A percentile compares a stretch with the other conserved stretches of the same genome.
Evolutionary conservation across 2,329 filamentous ascomycete genomes (phyloP).

Genomic region (Exophiala mesophila): DNA sequence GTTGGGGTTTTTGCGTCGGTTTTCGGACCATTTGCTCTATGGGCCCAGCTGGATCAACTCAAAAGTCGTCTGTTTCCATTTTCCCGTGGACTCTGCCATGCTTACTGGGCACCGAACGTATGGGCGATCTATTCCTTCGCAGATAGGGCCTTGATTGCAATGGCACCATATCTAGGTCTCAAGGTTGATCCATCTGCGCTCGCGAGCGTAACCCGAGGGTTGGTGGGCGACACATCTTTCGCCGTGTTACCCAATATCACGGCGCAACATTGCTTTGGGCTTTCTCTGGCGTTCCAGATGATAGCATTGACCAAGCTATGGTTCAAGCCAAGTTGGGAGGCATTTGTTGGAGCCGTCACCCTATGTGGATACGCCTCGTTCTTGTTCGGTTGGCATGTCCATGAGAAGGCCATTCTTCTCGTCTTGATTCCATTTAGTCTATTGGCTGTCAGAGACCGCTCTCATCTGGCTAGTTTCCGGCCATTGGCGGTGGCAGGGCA

Average conservation of each 20-base stretch:
- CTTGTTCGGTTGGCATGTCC: conserved; percentile 96
- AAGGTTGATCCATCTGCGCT: conserved; percentile 68
- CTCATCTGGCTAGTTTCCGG: conserved; percentile 85
- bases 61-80: conserved; percentile 86
- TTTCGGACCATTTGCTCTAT: conserved; percentile 81
- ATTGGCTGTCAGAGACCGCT: conserved; percentile 80
- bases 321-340: conserved; percentile 73
- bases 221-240: conserved; percentile 91
- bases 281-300: conserved; percentile 78
- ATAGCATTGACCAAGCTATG: conserved; percentile 80
- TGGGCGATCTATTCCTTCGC: conserved; percentile 96
- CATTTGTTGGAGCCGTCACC: conserved; percentile 82
- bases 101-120: conserved; percentile 96
- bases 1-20: conserved; percentile 67
- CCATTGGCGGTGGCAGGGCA: conserved; percentile 90
- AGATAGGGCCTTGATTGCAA: conserved; percentile 76
- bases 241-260: conserved; percentile 85
- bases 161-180: conserved; percentile 75
- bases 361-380: conserved; percentile 95
- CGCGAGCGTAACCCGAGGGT: conserved; percentile 82
- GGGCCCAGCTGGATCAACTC: conserved; percentile 79
- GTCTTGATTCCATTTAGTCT: conserved; percentile 94
- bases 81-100: conserved; percentile 86
- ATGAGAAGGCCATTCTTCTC: conserved; percentile 92
- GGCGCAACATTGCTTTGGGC: conserved; percentile 69